Percentiles rank a stretch among this genome's conserved stretches.
phyloP scores from a whole-genome alignment of 352 stramenopile genomes.

The Pythium aristosporum region DNA sequence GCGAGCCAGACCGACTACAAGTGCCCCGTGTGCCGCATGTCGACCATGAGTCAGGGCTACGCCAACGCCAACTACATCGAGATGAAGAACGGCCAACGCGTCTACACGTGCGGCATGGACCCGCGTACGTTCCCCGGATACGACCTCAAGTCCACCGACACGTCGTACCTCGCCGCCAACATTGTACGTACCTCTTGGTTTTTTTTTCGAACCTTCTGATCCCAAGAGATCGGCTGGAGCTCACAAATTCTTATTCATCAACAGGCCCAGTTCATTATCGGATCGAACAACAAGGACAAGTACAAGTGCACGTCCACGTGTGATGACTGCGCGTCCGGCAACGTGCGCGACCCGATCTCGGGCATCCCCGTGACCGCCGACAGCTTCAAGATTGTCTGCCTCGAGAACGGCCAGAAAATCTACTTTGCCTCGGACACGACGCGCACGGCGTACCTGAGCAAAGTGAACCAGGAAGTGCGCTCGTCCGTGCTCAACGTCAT shows the following conservation, averaged over 20 bases:
- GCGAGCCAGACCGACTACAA: constrained; percentile 21
- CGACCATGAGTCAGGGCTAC: constrained; percentile 23
- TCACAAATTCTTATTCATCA: constrained; percentile 3
- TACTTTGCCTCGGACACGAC: constrained; percentile 76
- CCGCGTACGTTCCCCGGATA: constrained; percentile 40
- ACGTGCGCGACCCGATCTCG: constrained; percentile 60
- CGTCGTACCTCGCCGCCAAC: constrained; percentile 70
- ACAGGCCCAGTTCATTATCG: constrained; percentile 50
- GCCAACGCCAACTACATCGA: constrained; percentile 32
- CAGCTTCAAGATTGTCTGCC: constrained; percentile 74
- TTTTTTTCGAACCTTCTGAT: neutral
- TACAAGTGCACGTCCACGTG: constrained; percentile 66
- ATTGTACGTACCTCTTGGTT: constrained; percentile 52
- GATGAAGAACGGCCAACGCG: constrained; percentile 65
- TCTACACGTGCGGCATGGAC: constrained; percentile 86
- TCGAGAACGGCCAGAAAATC: constrained; percentile 80
- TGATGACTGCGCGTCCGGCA: constrained; percentile 42
- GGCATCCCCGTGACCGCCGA: constrained; percentile 40
- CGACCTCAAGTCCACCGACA: constrained; percentile 61
- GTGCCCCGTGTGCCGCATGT: constrained; percentile 38
- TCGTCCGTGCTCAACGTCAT: constrained; percentile 54
- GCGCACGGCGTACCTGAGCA: constrained; percentile 62
- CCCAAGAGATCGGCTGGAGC: constrained; percentile 11
- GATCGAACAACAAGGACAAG: constrained; percentile 67
- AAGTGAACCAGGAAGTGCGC: constrained; percentile 51